A percentile compares a stretch with the other conserved stretches of the same genome.
These are phyloP conservation scores for Coemansia sp. DNA, from an alignment of 192 early-diverging fungal genomes.

Conservation along the genomic window DNA sequence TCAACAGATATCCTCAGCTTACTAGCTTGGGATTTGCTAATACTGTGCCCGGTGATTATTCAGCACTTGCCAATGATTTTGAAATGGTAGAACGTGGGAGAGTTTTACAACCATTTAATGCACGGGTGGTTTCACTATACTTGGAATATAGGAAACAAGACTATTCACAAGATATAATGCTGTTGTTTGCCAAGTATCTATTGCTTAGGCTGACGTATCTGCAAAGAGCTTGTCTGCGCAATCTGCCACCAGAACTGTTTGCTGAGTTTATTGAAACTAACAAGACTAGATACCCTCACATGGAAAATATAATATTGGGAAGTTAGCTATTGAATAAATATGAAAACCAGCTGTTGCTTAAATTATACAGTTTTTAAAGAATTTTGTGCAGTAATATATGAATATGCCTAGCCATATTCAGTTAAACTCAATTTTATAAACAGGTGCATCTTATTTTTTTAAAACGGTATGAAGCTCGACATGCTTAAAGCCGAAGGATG, in stretches of 20 bases:
- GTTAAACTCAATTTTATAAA: too few species aligned
- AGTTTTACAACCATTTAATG: background rate
- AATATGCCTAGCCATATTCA: too few species aligned
- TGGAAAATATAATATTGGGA: background rate
- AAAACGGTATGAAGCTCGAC: conserved; percentile 16
- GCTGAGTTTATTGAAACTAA: background rate
- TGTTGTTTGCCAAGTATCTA: conserved; percentile 3
- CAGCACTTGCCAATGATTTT: too few species aligned
- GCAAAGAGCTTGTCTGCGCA: background rate
- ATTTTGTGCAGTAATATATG: too few species aligned
- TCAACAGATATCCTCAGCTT: too few species aligned
- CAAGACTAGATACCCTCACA: background rate
- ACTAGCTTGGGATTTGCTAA: too few species aligned
- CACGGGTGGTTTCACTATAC: background rate
- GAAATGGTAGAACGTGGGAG: too few species aligned
- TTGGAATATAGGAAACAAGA: background rate
- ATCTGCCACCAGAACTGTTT: background rate
- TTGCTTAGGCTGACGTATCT: background rate
- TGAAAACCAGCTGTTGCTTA: too few species aligned
- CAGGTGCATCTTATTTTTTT: conserved; percentile 6
- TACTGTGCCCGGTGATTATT: too few species aligned
- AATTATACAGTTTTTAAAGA: too few species aligned
- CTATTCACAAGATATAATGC: background rate
- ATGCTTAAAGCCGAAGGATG: conserved; percentile 31
- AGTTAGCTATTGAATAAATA: too few species aligned